Base-by-base conservation (phyloP, 139 green algal genomes). In the Chlamydomonas incerta region DNA sequence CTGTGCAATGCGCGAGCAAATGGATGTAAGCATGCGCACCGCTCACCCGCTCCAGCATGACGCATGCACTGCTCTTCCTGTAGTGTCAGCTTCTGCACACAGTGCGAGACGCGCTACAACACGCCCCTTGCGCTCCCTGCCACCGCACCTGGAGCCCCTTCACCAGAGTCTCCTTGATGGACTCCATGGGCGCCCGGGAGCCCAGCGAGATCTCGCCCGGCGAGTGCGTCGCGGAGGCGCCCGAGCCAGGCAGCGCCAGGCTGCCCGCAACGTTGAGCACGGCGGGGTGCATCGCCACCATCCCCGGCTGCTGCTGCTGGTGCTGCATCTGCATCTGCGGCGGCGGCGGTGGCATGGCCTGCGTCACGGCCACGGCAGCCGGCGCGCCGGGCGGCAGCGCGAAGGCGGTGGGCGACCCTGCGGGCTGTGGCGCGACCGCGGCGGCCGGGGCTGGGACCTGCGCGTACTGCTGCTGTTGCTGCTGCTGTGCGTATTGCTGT, bases 61-160 rank as follows among this genome's bases (percentile, higher is more conserved):
- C n/a, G n/a, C n/a, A n/a, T n/a, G n/a, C n/a, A n/a, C n/a, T n/a
- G n/a, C n/a, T n/a, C n/a, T n/a, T n/a, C n/a, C n/a, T n/a, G n/a
- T n/a, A n/a, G n/a, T n/a, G n/a, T n/a, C n/a, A n/a, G n/a, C n/a
- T n/a, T n/a, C n/a, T n/a, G n/a, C n/a, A n/a, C n/a, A n/a, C n/a
- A n/a, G n/a, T n/a, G n/a, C n/a, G n/a, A n/a, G n/a, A n/a, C n/a
- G n/a, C n/a, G n/a, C n/a, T n/a, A n/a, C n/a, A n/a, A n/a, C n/a
- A n/a, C n/a, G n/a, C n/a, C n/a, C n/a, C n/a, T n/a, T n/a, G n/a
- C n/a, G n/a, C n/a, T n/a, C n/a, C n/a, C n/a, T n/a, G n/a, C n/a
- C n/a, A n/a, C n/a, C n/a, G n/a, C n/a, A 75, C 79, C 65, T 75
- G 79, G 3, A 85, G 20, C 50, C 47, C 35, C 77, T 83, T 83